Evolutionary conservation across 2,329 filamentous ascomycete genomes (phyloP).

Genomic region (Septoria linicola): DNA sequence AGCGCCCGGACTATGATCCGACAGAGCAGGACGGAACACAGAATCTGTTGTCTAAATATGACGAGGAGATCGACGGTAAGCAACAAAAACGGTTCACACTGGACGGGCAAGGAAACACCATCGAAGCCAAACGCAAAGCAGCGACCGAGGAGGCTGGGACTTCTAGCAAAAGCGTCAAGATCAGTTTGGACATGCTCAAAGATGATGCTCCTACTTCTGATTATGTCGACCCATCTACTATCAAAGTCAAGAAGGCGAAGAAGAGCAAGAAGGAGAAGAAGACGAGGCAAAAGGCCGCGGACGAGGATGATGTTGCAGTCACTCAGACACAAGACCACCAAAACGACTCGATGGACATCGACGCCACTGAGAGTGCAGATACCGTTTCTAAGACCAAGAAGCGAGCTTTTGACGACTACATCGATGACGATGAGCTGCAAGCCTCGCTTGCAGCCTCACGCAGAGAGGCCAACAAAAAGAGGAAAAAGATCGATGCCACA

Average conservation of each 20-base stretch:
- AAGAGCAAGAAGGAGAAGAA: conserved; percentile 72
- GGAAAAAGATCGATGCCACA: conserved; percentile 81
- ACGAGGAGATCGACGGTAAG: conserved; percentile 91
- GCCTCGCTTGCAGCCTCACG: conserved; percentile 80
- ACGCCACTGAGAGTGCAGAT: conserved; percentile 45
- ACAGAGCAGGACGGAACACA: conserved; percentile 66
- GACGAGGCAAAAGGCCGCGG: conserved; percentile 66
- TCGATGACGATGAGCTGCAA: conserved; percentile 89
- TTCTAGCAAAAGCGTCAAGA: conserved; percentile 64
- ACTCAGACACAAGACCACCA: conserved; percentile 32
- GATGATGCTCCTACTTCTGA: conserved; percentile 73
- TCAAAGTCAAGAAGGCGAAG: conserved; percentile 93
- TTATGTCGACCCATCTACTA: conserved; percentile 79
- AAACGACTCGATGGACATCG: conserved; percentile 69
- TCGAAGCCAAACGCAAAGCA: conserved; percentile 57
- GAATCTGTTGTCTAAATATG: conserved; percentile 82
- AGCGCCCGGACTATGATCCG: conserved; percentile 84
- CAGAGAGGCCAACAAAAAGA: conserved; percentile 81
- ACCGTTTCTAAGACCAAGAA: conserved; percentile 53
- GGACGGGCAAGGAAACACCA: conserved; percentile 70
- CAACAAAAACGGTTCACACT: conserved; percentile 84
- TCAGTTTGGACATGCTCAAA: conserved; percentile 71
- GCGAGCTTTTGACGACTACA: conserved; percentile 59
- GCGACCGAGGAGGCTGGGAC: conserved; percentile 50
- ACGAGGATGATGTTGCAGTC: conserved; percentile 56